phyloP scores from a whole-genome alignment of 2,329 filamentous ascomycete genomes.

The Fusarium pseudonygamai region DNA sequence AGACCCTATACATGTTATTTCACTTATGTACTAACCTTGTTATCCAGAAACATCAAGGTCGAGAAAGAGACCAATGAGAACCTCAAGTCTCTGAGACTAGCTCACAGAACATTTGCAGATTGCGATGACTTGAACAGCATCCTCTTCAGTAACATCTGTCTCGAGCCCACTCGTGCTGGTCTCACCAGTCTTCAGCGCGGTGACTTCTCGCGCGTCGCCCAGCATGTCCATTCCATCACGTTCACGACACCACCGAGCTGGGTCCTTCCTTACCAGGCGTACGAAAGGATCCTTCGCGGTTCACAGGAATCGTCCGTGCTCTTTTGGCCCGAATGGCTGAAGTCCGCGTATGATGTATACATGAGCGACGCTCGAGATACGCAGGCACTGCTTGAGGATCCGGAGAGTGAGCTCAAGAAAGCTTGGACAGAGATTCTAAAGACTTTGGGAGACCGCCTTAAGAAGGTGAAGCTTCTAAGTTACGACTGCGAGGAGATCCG shows the following conservation, averaged over 20 bases:
- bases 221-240: background rate
- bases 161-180: background rate
- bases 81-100: background rate
- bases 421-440: background rate
- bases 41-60: background rate
- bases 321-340: background rate
- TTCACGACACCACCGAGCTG: background rate
- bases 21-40: background rate
- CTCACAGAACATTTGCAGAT: background rate
- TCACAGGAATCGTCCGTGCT: background rate
- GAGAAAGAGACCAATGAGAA: background rate
- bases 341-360: background rate
- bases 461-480: background rate
- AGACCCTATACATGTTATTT: fast-evolving
- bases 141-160: background rate
- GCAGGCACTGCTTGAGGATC: background rate
- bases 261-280: background rate
- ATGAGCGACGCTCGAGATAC: background rate
- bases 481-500: background rate
- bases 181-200: background rate
- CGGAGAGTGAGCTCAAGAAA: background rate
- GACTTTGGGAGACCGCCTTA: background rate
- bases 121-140: background rate
- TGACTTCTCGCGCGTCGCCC: background rate
- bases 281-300: background rate